Base-by-base conservation (phyloP, 2,329 filamentous ascomycete genomes). In the Penicillium verrucosum region DNA sequence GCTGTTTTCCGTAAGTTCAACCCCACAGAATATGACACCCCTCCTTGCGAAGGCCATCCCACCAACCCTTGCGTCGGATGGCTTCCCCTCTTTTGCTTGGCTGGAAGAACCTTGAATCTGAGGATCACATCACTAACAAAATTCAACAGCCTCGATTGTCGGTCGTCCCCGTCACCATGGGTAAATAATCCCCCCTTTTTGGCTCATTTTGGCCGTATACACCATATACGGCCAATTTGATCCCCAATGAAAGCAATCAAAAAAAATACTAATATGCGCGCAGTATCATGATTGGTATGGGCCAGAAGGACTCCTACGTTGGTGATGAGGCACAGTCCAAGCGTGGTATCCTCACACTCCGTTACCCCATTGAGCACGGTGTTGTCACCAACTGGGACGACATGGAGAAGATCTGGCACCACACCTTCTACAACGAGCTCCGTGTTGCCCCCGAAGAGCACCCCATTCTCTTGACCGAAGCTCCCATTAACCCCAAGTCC, bases 211-310 rank as follows among this genome's bases (percentile, higher is more conserved):
- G 21, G 40, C n/a, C 21, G 21, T 40, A 29, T 42, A 14, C 41
- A 27, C 6, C 4, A 16, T 34, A 40, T 37, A 10, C 27, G 48
- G 48, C 42, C 30, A 18, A 38, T 41, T 37, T 40, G 32, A 49
- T 11, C 12, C 6, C 2, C 30, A 40, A 54, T 27, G 30, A 47
- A 47, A 58, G 23, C 38, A 51, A 49, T 11, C 5, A 40, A 40
- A 25, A 40, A 25, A 37, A 43, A 36, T 57, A 63, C 68, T 73
- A 64, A 76, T 77, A 70, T 66, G 55, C 70, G 70, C 63, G 64
- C 74, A 96, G 93, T 87, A 97, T 99, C 85, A 99, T 99, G 94
- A 97, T 99, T 80, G 94, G 94, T 87, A 99, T 99, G 94, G 94
- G 94, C 74, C 94, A 97, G 84, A 99, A 99, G 86, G 94, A 99